Evolutionary conservation across 2,329 filamentous ascomycete species (phyloP), one percentile per base, ranked within the genome.

Genomic region (Cytospora chrysosperma): DNA sequence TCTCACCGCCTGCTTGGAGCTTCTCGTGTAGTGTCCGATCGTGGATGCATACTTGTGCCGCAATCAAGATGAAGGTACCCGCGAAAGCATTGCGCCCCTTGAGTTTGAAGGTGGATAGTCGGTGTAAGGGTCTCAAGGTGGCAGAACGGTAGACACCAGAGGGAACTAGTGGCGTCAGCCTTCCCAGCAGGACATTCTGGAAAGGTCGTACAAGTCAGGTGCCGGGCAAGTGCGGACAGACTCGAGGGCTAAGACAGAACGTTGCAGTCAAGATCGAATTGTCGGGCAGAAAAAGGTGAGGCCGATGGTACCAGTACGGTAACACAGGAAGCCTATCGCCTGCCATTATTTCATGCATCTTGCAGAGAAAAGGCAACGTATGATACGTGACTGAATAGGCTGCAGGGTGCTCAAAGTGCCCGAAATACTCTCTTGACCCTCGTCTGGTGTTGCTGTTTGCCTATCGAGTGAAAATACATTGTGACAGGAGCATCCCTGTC

Each of bases 241-340:
- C 64, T 65, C 61, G 53, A 65, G 34, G 30, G 56, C 28, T 55
- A 32, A 58, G 32, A 27, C 32, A 63, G 30, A 30, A 54, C 55
- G 26, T 53, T 59, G 61, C 57, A 37, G 57, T 56, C 19, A 47
- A 52, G 54, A 53, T 61, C 49, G 58, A 51, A 34, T 43, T 53
- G 28, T n/a, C 32, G 60, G 53, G 17, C 30, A 17, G 32, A 55
- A 30, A 43, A 37, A 54, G 60, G 43, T 40, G 27, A 63, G n/a
- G 47, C 53, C 37, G 57, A 43, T 57, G 49, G 47, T 43, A 57
- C 34, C 47, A 32, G 32, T 34, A 43, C 30, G 27, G 61, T 65
- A 34, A 43, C 54, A 63, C 61, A 57, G 43, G 43, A 34, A 27
- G 57, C 57, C 60, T 65, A 50, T 60, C 34, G 61, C 54, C 54